Conservation (phyloP, 2,329 filamentous ascomycete genomes). For the Colletotrichum phormii region DNA sequence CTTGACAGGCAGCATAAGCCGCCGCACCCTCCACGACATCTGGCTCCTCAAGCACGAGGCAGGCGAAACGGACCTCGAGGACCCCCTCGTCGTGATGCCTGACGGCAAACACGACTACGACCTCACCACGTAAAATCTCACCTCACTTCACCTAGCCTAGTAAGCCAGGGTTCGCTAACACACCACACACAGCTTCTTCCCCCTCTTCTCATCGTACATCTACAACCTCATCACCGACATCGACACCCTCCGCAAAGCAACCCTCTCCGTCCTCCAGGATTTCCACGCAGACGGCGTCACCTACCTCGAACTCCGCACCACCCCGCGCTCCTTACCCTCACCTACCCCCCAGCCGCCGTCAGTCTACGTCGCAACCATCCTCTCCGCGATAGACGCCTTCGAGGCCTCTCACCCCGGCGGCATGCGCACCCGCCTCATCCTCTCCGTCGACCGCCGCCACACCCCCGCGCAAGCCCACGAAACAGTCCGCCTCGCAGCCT, state of each 20-base stretch:
- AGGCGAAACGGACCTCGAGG: constrained; percentile 67
- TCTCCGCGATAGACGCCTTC: constrained; percentile 70
- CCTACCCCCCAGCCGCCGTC: constrained; percentile 52
- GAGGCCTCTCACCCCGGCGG: constrained; percentile 47
- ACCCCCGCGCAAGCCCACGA: constrained; percentile 69
- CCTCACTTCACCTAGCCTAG: constrained; percentile 24
- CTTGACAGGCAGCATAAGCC: constrained; percentile 81
- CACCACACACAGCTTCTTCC: constrained; percentile 72
- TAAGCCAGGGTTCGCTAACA: too few species aligned
- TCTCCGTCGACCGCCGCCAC: constrained; percentile 79
- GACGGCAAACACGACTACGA: constrained; percentile 78
- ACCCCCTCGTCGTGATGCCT: constrained; percentile 78
- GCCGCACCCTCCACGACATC: constrained; percentile 78
- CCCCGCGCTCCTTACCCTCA: constrained; percentile 64
- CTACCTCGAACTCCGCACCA: constrained; percentile 85
- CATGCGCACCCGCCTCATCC: constrained; percentile 75
- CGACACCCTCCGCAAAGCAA: constrained; percentile 70
- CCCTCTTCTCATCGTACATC: constrained; percentile 82
- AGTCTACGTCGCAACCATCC: constrained; percentile 74
- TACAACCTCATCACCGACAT: constrained; percentile 78
- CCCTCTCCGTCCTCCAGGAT: constrained; percentile 71
- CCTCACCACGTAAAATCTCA: constrained; percentile 68
- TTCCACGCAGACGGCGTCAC: constrained; percentile 79
- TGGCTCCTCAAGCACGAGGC: constrained; percentile 72
- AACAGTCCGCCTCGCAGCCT: constrained; percentile 72